Evolutionary conservation across 148 eudicot species (phyloP), one percentile per base, ranked within the genome.

Genomic region (Silene conica): DNA sequence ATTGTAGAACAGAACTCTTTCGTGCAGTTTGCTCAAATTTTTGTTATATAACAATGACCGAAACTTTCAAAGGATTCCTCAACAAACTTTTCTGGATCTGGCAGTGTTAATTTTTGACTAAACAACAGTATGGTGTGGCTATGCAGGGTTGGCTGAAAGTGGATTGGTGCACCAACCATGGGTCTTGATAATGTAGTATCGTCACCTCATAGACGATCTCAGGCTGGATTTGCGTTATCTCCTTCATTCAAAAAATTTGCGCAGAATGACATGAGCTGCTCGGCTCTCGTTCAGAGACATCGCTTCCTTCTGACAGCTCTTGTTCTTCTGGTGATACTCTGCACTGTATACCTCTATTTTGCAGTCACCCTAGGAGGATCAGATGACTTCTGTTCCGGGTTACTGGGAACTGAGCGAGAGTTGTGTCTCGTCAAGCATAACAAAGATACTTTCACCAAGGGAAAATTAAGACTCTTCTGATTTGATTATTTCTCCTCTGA

Each of bases 281-380:
- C 94, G 16, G 82, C 88, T 8, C 86, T 93, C 34, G 6, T 93
- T 54, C 89, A 83, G 72, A 82, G 98, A 60, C 98, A 93, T 71
- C 92, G 89, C 23, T 93, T 87, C 77, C 98, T 93, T 67, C 84
- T 90, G 65, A 82, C 89, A 45, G 96, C 98, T 28, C 90, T 93
- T 50, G 91, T 69, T 60, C 94, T 93, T 74, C 80, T 93, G 76
- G 76, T 87, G 12, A 57, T 93, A 55, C 85, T 93, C 7, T 93
- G 98, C 84, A 89, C 96, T 26, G 28, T 93, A 25, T 93, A 93
- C 81, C 90, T 93, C 25, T 93, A 93, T 71, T 93, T 93, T 73
- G 98, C 98, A 16, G 86, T 93, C 54, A 93, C 98, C 21, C 80
- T 93, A n/a, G 93, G 89, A n/a, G 93, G 89, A 31, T 76, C 82